Evolutionary conservation across 768 basidiomycete genomes (phyloP), one percentile per base, ranked within the genome.

Genomic region (Hericium rajendrae): DNA sequence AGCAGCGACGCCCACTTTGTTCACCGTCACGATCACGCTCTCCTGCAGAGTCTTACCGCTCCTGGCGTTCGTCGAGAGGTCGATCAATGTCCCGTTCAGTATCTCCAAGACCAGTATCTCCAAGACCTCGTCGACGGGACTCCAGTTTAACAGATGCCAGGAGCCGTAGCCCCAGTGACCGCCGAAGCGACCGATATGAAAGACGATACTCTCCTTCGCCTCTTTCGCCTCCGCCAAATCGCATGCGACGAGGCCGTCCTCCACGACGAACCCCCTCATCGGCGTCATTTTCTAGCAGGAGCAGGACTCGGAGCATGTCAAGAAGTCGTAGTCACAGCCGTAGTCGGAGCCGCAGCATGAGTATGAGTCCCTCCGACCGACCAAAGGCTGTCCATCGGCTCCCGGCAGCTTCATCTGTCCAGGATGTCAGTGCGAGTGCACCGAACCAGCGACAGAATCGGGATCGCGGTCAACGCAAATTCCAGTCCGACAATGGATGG

Each of bases 11-110:
- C 18, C 67, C 59, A 38, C 64, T 62, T 8, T 69, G 69, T 57
- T 77, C 87, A 26, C 80, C 75, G 37, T 88, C 85, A 10, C 68
- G 68, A 12, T 75, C 77, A 24, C 80, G 75, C 46, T 84, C 85
- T 10, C 84, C 82, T 12, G 72, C 82, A 11, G 82, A 79, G 43
- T 88, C 88, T n/a, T 77, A 76, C 59, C 80, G 78, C 54, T 86
- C 86, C 20, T 79, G 73, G 51, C 79, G 73, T 41, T 86, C 86
- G 22, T 85, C 84, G 49, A 76, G 79, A 48, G 83, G 79, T 57
- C 84, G 81, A 38, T 87, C 86, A 28, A 78, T 74, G 48, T 85
- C 88, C 16, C 76, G 75, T 41, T 83, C 81, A 38, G 66, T 71
- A 57, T 84, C 86, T 22, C 85, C 32, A 32, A 32, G 32, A 32